Conservation (phyloP, 306 rosid species). For the Acmispon strigosus region DNA sequence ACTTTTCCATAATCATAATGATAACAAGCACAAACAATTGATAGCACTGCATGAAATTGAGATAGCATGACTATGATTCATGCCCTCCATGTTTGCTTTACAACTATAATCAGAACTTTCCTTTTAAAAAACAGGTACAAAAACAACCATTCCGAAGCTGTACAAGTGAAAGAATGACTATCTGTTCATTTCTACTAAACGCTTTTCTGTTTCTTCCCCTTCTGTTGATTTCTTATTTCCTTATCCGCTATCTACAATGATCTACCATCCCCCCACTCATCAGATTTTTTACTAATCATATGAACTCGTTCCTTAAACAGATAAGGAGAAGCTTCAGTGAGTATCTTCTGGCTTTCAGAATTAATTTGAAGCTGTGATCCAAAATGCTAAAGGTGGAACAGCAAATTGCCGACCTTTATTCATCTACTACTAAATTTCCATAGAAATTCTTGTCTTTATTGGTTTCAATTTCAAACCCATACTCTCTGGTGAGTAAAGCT, state of each 20-base stretch:
- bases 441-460: conserved; percentile 66
- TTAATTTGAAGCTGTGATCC: too few relatives aligned
- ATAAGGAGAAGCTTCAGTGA: too few relatives aligned
- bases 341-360: too few relatives aligned
- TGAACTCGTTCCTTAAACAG: conserved; percentile 17
- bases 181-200: conserved; percentile 41
- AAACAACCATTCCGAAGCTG: conserved; percentile 25
- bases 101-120: conserved; percentile 19
- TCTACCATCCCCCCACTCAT: conserved; percentile 13
- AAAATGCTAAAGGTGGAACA: conserved; percentile 1
- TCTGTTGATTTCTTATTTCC: conserved; percentile 28
- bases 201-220: conserved; percentile 22
- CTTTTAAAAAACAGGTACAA: not conserved
- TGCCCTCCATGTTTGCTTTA: conserved; percentile 17
- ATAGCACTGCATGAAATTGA: not conserved
- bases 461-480: conserved; percentile 99
- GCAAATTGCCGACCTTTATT: conserved; percentile 7
- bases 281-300: conserved; percentile 26
- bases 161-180: conserved; percentile 73
- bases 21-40: not conserved
- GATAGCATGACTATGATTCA: not conserved
- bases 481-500: conserved; percentile 94
- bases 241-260: conserved; percentile 52
- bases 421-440: conserved; percentile 26
- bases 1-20: not conserved